Evolutionary conservation across 73 alveolate species (phyloP).

Genomic region (Paramecium primaurelia): DNA sequence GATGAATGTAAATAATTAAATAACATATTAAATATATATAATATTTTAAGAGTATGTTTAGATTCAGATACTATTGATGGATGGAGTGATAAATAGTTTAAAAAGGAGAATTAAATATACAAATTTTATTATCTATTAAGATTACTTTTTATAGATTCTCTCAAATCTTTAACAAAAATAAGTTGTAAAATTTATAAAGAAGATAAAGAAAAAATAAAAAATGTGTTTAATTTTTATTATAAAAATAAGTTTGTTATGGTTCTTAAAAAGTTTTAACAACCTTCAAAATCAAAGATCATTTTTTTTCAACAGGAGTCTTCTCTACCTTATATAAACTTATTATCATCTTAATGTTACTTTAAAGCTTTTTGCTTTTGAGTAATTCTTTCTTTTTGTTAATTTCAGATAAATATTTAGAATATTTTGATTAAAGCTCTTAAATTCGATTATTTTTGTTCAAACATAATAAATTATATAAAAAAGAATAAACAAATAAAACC

Average conservation of each 20-base stretch:
- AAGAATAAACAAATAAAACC: not conserved
- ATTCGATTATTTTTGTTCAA: not conserved
- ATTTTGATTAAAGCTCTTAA: not conserved
- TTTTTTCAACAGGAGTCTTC: not conserved
- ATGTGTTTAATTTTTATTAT: no score
- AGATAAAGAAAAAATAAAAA: no score
- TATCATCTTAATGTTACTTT: not conserved
- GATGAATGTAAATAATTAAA: no score
- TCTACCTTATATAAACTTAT: not conserved
- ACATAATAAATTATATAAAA: not conserved
- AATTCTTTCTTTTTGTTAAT: not conserved
- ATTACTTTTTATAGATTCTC: no score
- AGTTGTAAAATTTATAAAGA: no score
- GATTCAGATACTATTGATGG: no score
- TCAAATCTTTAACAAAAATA: no score
- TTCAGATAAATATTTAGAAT: not conserved
- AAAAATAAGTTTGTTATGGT: not conserved
- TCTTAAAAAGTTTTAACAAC: not conserved
- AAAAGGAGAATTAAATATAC: no score
- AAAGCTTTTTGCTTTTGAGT: not conserved
- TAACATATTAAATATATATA: no score
- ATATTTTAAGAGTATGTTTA: no score
- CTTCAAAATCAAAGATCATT: not conserved
- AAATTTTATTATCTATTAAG: no score
- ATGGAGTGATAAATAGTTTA: no score